A percentile compares a stretch with the other conserved stretches of the same genome.
These are phyloP conservation scores for Penicillium diatomitis DNA, from an alignment of 495 filamentous ascomycete species.

Conservation along the genomic window DNA sequence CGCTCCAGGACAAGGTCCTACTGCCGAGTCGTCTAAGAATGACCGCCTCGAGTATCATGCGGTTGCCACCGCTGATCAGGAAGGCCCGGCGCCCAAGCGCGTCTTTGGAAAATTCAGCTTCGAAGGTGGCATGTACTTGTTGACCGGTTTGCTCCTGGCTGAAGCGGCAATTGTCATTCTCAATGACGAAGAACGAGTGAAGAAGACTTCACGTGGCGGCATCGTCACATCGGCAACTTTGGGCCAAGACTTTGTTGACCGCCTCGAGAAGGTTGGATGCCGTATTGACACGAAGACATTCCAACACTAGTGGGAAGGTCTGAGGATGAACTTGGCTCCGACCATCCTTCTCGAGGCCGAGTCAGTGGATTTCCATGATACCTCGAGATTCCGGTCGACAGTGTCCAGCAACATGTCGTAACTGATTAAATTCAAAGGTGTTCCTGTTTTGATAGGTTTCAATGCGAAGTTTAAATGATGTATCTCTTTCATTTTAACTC, in stretches of 20 bases:
- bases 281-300: conserved; percentile 45
- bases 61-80: conserved; percentile 52
- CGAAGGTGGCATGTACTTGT: conserved; percentile 54
- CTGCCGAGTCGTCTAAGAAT: conserved; percentile 43
- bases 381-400: too few species aligned
- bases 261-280: conserved; percentile 55
- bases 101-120: conserved; percentile 52
- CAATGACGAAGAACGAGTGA: conserved; percentile 48
- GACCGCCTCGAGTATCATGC: conserved; percentile 58
- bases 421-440: too few species aligned
- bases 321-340: too few species aligned
- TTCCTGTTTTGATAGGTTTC: too few species aligned
- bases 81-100: conserved; percentile 29
- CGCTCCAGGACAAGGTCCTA: conserved; percentile 60
- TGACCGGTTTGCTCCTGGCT: conserved; percentile 59
- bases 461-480: too few species aligned
- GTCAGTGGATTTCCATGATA: too few species aligned
- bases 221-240: conserved; percentile 78
- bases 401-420: too few species aligned
- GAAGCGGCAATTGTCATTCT: conserved; percentile 67
- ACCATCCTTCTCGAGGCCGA: too few species aligned
- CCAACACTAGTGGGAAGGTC: conserved; percentile 14
- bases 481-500: too few species aligned
- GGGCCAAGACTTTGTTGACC: conserved; percentile 66
- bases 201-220: conserved; percentile 53